Base-by-base conservation (phyloP, 2,329 filamentous ascomycete species). In the Pseudocercospora vitis region DNA sequence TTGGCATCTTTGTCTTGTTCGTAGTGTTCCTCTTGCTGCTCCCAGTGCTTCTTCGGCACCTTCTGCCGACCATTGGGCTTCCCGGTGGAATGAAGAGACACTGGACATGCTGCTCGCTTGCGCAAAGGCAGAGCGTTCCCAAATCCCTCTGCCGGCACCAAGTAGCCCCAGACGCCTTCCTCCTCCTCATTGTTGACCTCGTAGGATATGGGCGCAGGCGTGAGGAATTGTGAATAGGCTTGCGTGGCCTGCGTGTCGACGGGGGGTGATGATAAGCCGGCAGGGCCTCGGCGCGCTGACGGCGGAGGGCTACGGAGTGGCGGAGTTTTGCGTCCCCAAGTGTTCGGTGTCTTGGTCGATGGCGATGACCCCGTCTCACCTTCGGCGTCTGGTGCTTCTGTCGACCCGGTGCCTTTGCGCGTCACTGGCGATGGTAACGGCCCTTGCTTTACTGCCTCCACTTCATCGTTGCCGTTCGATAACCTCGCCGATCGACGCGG, bases 121-220 rank as follows among this genome's bases (percentile, higher is more conserved):
- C 82, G 87, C 70, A 99, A 71, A 6, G 95, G 88, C 73, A 95
- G 71, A 3, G 80, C 72, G 70, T 87, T 74, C 7, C 48, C 48
- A 11, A 57, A 53, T 19, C 69, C 68, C 66, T 92, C 86, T 19
- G 96, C 75, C 1, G 92, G 90, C 50, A 96, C 83, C 4, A 99
- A 78, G 66, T 97, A 99, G 9, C 95, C 95, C 94, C 94, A 99
- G 1, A 97, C 90, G 7, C 90, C 90, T 69, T 95, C 88, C 40
- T 82, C 81, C 53, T 81, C 83, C 73, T 96, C 91, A 68, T 96
- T 88, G 58, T 91, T 83, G 3, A 95, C 88, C 52, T 95, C 90
- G 59, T 91, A 88, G 8, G 85, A 85, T 42, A 92, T 62, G 7
- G 65, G 80, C 23, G 89, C 83, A 2, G 87, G 85, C 61, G 89